Percentiles rank a stretch among this genome's conserved stretches.
These are phyloP conservation scores for Kodamaea neixiangensis DNA, from an alignment of 805 yeast genomes.

Conservation along the genomic window DNA sequence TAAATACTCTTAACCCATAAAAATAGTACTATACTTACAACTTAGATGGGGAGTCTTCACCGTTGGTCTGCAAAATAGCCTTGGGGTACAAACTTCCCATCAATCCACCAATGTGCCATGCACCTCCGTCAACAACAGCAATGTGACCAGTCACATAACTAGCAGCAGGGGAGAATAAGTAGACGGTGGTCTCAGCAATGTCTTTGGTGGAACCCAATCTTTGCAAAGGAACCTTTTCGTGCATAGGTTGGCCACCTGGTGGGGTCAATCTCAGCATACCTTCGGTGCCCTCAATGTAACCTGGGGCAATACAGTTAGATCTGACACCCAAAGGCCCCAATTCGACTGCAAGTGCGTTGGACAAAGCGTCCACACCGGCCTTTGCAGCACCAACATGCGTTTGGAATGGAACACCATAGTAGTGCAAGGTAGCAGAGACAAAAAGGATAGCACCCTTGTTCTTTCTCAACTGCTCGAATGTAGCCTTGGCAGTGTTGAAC, in stretches of 20 bases:
- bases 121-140: slow-evolving; percentile 30
- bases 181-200: slow-evolving; percentile 32
- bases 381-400: slow-evolving; percentile 92
- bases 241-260: slow-evolving; percentile 37
- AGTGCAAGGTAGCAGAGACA: slow-evolving; percentile 88
- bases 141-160: slow-evolving; percentile 27
- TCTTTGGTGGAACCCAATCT: slow-evolving; percentile 29
- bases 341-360: slow-evolving; percentile 84
- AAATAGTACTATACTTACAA: too few species aligned
- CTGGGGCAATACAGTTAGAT: slow-evolving; percentile 87
- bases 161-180: slow-evolving; percentile 29
- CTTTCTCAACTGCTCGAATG: slow-evolving; percentile 61
- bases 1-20: too few species aligned
- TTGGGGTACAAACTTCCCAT: slow-evolving; percentile 38
- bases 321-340: slow-evolving; percentile 88
- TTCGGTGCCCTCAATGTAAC: slow-evolving; percentile 85
- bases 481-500: slow-evolving; percentile 85
- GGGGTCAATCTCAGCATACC: slow-evolving; percentile 70
- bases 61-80: slow-evolving; percentile 29
- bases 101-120: slow-evolving; percentile 48
- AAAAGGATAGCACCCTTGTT: slow-evolving; percentile 74
- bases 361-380: slow-evolving; percentile 90
- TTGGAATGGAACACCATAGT: slow-evolving; percentile 86
- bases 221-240: slow-evolving; percentile 34
- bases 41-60: slow-evolving; percentile 23